These are phyloP conservation scores for Cyberlindnera xylosilytica DNA, from an alignment of 805 yeast genomes.

Conservation along the genomic window DNA sequence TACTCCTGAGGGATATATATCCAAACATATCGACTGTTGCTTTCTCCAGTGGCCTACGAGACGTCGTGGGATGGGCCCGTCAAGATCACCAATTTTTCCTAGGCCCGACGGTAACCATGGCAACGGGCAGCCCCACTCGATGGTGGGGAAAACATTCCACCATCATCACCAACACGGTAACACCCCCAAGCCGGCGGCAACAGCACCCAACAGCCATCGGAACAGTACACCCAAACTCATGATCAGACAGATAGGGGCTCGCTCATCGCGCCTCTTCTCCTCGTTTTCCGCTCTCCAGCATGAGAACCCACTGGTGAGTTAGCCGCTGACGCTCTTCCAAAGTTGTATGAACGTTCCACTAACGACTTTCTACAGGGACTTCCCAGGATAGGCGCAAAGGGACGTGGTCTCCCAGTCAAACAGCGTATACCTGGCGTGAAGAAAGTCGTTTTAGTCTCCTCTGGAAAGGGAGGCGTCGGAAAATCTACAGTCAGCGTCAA, in stretches of 20 bases:
- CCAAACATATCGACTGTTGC: not conserved
- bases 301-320: conserved; percentile 54
- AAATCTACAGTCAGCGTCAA: conserved; percentile 73
- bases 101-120: too few relatives aligned
- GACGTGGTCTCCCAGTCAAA: conserved; percentile 54
- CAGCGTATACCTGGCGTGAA: conserved; percentile 58
- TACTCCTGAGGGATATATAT: too few relatives aligned
- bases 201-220: too few relatives aligned
- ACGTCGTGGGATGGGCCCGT: too few relatives aligned
- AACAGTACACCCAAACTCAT: too few relatives aligned
- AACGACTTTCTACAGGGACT: conserved; percentile 18
- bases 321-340: not conserved
- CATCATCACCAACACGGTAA: too few relatives aligned
- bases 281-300: conserved; percentile 28
- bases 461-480: conserved; percentile 86
- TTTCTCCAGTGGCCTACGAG: too few relatives aligned
- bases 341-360: not conserved
- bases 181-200: too few relatives aligned
- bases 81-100: too few relatives aligned
- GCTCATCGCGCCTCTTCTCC: not conserved
- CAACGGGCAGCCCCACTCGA: too few relatives aligned
- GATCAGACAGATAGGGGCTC: not conserved
- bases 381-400: conserved; percentile 28
- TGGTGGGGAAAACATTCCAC: too few relatives aligned
- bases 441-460: conserved; percentile 63